Conservation (phyloP, 2,329 filamentous ascomycete genomes). For the Monilinia fructigena region DNA sequence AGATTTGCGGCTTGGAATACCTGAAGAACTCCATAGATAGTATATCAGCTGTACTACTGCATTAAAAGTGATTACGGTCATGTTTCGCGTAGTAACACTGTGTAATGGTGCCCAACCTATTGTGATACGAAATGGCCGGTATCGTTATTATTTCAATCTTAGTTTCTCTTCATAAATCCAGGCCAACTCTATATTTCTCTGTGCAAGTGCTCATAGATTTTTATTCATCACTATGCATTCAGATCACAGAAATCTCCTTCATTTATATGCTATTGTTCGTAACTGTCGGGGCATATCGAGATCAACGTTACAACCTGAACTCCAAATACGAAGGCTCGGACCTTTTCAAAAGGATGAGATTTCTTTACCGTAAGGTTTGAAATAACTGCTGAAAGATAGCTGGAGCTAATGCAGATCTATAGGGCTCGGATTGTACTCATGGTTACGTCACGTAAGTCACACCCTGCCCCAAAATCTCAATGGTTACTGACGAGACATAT, state of each 20-base stretch:
- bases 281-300: background rate
- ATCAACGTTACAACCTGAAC: conserved; percentile 6
- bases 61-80: background rate
- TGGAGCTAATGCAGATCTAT: background rate
- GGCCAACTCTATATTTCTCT: background rate
- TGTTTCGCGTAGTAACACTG: background rate
- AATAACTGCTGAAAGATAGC: background rate
- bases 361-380: conserved; percentile 12
- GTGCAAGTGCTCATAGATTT: background rate
- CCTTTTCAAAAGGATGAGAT: conserved; percentile 13
- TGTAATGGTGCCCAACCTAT: background rate
- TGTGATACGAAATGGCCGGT: background rate
- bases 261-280: background rate
- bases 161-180: background rate
- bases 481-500: background rate
- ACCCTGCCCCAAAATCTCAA: background rate
- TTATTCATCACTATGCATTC: background rate
- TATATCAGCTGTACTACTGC: background rate
- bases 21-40: background rate
- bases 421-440: conserved; percentile 17
- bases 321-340: conserved; percentile 3
- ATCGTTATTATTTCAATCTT: background rate
- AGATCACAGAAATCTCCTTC: background rate
- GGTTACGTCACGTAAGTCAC: conserved; percentile 30
- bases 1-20: background rate